Evolutionary conservation across 257 asterid species (phyloP).

Genomic region (Nicotiana obtusifolia): DNA sequence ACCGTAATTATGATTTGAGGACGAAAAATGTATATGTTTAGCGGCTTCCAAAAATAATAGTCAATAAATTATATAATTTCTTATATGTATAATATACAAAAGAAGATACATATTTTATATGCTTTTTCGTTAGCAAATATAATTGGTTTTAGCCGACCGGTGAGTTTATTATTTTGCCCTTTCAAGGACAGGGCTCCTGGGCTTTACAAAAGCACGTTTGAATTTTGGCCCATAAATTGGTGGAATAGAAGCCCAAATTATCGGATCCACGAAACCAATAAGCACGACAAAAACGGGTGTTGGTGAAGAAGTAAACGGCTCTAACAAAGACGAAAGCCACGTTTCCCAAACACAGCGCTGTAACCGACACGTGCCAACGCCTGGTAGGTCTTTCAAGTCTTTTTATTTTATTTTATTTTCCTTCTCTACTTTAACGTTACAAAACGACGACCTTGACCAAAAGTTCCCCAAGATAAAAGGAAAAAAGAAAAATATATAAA

Average conservation of each 20-base stretch:
- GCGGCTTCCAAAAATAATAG: too few relatives aligned
- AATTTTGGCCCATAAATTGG: too few relatives aligned
- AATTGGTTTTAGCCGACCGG: too few relatives aligned
- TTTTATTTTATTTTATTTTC: neutral
- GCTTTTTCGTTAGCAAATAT: too few relatives aligned
- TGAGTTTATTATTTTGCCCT: too few relatives aligned
- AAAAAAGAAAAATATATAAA: neutral
- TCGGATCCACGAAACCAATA: neutral
- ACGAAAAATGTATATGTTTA: too few relatives aligned
- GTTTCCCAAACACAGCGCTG: neutral
- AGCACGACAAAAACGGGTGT: neutral
- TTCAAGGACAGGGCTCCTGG: too few relatives aligned
- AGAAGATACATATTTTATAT: too few relatives aligned
- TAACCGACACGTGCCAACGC: neutral
- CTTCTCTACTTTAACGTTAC: neutral
- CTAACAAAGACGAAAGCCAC: neutral
- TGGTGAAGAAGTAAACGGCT: constrained; percentile 1
- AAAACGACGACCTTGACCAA: neutral
- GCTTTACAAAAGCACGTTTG: too few relatives aligned
- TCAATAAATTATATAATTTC: too few relatives aligned
- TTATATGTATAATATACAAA: too few relatives aligned
- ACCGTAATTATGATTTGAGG: too few relatives aligned
- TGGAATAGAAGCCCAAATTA: neutral
- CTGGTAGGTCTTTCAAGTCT: neutral
- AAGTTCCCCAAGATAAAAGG: neutral